A percentile compares a stretch with the other conserved stretches of the same genome.
phyloP scores from a whole-genome alignment of 257 asterid genomes.

The Gentiana macrophylla region DNA sequence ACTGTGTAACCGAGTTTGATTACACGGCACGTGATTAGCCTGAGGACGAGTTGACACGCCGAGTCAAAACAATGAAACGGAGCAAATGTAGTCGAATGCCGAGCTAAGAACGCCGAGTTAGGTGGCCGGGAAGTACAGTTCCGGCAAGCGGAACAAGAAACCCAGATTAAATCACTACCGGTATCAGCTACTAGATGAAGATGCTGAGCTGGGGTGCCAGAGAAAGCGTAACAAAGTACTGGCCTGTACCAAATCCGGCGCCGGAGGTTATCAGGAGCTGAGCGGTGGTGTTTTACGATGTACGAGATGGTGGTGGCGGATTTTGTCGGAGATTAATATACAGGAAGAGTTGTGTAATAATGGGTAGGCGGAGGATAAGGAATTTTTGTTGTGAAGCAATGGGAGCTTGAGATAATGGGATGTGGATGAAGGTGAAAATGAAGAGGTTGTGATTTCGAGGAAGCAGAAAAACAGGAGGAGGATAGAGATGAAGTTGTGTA shows the following conservation, averaged over 20 bases:
- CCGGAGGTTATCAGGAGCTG: conserved; percentile 61
- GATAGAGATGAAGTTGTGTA: conserved; percentile 18
- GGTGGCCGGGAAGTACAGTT: conserved; percentile 34
- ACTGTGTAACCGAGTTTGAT: conserved; percentile 62
- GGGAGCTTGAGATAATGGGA: conserved; percentile 49
- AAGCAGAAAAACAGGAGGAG: conserved; percentile 13
- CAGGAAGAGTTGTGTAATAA: conserved; percentile 31
- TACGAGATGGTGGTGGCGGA: conserved; percentile 37
- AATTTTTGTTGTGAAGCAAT: conserved; percentile 35
- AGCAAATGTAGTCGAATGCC: conserved; percentile 52
- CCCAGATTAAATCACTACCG: conserved; percentile 94
- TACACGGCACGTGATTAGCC: conserved; percentile 36
- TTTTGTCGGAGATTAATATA: conserved; percentile 51
- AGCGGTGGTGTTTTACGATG: conserved; percentile 17
- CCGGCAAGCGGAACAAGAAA: conserved; percentile 66
- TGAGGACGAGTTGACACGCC: conserved; percentile 46
- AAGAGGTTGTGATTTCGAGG: conserved; percentile 22
- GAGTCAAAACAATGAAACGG: conserved; percentile 61
- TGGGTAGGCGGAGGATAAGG: conserved; percentile 41
- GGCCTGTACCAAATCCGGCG: conserved; percentile 71
- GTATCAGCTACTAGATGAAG: conserved; percentile 65
- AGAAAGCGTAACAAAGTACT: conserved; percentile 63
- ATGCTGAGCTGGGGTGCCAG: conserved; percentile 77
- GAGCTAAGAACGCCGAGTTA: conserved; percentile 48
- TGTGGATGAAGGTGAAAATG: conserved; percentile 3